Percentiles rank a stretch among this genome's conserved stretches.
Evolutionary conservation across 2,329 filamentous ascomycete genomes (phyloP).

Genomic region (Paraphaeosphaeria sporulosa): DNA sequence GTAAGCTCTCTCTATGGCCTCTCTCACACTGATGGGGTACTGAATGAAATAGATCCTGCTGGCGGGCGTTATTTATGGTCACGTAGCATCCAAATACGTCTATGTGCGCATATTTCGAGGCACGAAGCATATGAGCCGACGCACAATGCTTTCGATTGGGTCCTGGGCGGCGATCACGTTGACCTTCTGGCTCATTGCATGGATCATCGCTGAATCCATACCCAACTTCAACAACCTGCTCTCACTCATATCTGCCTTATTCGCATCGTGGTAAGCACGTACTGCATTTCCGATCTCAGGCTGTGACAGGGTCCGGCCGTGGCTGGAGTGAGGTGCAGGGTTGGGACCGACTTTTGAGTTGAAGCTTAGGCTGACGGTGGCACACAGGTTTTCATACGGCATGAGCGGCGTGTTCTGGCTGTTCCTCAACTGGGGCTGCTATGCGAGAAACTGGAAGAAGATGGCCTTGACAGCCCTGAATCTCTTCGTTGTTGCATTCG

Average conservation of each 20-base stretch:
- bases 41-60: conserved; percentile 61
- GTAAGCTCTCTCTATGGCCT: conserved; percentile 13
- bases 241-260: conserved; percentile 64
- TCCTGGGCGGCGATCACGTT: conserved; percentile 67
- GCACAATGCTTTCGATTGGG: conserved; percentile 33
- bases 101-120: conserved; percentile 69
- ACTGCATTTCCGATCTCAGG: background rate
- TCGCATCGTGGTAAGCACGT: conserved; percentile 62
- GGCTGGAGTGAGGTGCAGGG: background rate
- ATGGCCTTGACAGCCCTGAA: conserved; percentile 56
- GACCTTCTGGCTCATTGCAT: conserved; percentile 66
- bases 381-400: conserved; percentile 62
- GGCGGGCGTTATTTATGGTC: conserved; percentile 73
- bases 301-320: background rate
- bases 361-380: background rate
- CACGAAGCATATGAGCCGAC: conserved; percentile 52
- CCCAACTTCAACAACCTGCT: conserved; percentile 72
- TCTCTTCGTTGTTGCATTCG: conserved; percentile 45
- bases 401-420: conserved; percentile 56
- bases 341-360: background rate
- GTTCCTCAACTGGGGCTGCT: conserved; percentile 55
- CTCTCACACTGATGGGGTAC: background rate
- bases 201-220: conserved; percentile 72
- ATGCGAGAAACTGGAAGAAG: conserved; percentile 52
- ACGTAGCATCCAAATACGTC: conserved; percentile 70